Conservation (phyloP, 1,284 basidiomycete genomes). For the Pseudozyma tsukubaensis region DNA sequence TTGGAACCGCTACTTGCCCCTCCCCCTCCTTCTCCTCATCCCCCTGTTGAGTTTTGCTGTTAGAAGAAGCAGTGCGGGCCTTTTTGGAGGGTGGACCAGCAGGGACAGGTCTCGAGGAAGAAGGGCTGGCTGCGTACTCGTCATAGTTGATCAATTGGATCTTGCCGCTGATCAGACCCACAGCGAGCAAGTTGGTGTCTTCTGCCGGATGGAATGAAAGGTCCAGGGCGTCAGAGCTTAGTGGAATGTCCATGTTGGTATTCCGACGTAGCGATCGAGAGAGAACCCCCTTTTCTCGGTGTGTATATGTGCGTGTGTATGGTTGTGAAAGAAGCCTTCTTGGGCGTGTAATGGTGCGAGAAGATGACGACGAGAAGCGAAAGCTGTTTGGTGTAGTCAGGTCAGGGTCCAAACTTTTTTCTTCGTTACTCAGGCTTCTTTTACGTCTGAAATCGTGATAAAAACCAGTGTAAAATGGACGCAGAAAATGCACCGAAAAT, state of each 20-base stretch:
- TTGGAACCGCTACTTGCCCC: too few relatives aligned
- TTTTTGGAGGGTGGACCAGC: constrained; percentile 21
- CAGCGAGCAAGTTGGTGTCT: constrained; percentile 75
- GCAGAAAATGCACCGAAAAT: not conserved
- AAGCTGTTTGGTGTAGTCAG: too few relatives aligned
- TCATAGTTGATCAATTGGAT: constrained; percentile 81
- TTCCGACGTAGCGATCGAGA: too few relatives aligned
- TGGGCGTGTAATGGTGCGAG: too few relatives aligned
- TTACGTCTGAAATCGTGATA: too few relatives aligned
- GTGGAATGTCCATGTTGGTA: constrained; percentile 65
- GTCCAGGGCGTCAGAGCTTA: constrained; percentile 84
- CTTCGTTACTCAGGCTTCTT: too few relatives aligned
- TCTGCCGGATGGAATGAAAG: constrained; percentile 83
- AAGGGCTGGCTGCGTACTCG: constrained; percentile 11
- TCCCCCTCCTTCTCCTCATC: not conserved
- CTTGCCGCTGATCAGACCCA: constrained; percentile 83
- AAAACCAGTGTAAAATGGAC: not conserved
- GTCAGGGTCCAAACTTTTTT: constrained; percentile 5
- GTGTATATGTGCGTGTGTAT: too few relatives aligned
- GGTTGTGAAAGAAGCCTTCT: too few relatives aligned
- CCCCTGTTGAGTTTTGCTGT: too few relatives aligned
- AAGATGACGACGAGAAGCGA: too few relatives aligned
- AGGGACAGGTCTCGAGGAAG: constrained; percentile 8
- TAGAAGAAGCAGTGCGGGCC: not conserved
- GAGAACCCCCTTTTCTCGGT: too few relatives aligned